Percentiles rank a stretch among this genome's conserved stretches.
Conservation (phyloP, 768 basidiomycete genomes). For the Auriscalpium orientale region DNA sequence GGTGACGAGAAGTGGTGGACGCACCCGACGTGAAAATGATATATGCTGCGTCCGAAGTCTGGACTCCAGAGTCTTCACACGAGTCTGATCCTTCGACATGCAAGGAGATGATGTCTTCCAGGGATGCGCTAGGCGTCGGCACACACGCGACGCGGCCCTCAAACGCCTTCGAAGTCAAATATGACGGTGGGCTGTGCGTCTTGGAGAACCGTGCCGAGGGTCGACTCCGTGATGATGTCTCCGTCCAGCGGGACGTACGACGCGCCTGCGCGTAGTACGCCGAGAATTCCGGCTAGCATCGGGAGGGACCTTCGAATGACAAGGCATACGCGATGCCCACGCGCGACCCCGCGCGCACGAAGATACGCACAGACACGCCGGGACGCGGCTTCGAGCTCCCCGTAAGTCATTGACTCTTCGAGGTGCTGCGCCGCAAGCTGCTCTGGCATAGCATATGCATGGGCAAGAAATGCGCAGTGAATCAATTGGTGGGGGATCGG, state of each 20-base stretch:
- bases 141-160: constrained; percentile 11
- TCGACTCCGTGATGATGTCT: constrained; percentile 46
- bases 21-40: constrained; percentile 57
- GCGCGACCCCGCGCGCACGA: constrained; percentile 35
- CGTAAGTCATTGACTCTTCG: constrained; percentile 40
- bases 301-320: constrained; percentile 46
- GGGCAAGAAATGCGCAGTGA: constrained; percentile 49
- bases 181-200: constrained; percentile 39
- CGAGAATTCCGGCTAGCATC: constrained; percentile 47
- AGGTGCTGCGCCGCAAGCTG: constrained; percentile 45
- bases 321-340: constrained; percentile 46
- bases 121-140: constrained; percentile 11
- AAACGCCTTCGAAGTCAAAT: constrained; percentile 32
- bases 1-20: constrained; percentile 10
- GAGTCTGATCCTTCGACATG: not conserved
- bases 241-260: constrained; percentile 56
- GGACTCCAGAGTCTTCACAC: not conserved
- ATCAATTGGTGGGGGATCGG: constrained; percentile 11
- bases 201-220: constrained; percentile 39
- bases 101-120: constrained; percentile 17
- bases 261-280: constrained; percentile 48
- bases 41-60: constrained; percentile 37
- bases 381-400: constrained; percentile 40
- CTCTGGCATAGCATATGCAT: constrained; percentile 33
- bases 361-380: constrained; percentile 40